A percentile compares a stretch with the other conserved stretches of the same genome.
phyloP scores from a whole-genome alignment of 805 yeast genomes.

The Candida berthetii region DNA sequence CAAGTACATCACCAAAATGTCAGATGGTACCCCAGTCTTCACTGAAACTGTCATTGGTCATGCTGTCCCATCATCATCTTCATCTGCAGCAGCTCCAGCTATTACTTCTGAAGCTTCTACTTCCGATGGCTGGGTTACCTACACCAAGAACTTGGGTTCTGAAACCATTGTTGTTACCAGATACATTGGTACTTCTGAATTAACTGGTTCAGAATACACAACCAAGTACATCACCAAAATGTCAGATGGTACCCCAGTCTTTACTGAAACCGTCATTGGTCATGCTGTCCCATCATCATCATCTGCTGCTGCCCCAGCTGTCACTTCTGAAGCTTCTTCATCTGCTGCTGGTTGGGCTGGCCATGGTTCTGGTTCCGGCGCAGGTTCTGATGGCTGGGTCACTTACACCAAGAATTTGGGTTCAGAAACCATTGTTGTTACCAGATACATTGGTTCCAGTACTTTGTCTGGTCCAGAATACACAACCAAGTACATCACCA shows the following conservation, averaged over 20 bases:
- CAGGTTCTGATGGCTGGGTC: too few species aligned
- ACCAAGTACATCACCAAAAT: too few species aligned
- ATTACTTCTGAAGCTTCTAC: neutral
- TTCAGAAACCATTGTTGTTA: neutral
- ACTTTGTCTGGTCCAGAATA: neutral
- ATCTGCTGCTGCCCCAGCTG: constrained; percentile 1
- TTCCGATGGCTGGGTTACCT: constrained; percentile 1
- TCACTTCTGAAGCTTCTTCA: neutral
- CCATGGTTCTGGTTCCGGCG: too few species aligned
- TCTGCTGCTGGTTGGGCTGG: neutral
- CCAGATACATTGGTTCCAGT: neutral
- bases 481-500: neutral
- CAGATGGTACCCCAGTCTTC: neutral
- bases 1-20: neutral
- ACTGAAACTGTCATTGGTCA: neutral
- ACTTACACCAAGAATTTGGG: neutral
- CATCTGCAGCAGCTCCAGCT: constrained; percentile 1
- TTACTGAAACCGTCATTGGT: too few species aligned
- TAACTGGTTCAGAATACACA: too few species aligned
- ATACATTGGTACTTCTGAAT: too few species aligned
- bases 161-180: too few species aligned
- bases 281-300: too few species aligned
- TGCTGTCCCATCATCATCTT: neutral
- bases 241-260: too few species aligned
- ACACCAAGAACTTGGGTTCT: too few species aligned